Percentiles rank a stretch among this genome's conserved stretches.
phyloP scores from a whole-genome alignment of 352 stramenopile species.

The Lagenidium sp. region DNA sequence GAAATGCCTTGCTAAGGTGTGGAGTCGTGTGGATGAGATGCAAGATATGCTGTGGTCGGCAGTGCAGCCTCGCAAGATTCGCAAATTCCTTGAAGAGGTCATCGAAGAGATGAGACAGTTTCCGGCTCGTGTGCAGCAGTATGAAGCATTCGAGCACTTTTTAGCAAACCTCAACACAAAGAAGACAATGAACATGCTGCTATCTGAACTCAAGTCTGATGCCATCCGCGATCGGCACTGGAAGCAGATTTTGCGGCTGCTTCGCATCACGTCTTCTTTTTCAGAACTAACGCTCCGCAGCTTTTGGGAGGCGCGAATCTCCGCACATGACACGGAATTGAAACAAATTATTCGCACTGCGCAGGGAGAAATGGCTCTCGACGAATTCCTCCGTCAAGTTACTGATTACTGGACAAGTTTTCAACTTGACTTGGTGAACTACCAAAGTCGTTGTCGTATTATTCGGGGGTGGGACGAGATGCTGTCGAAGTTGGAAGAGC shows the following conservation, averaged over 20 bases:
- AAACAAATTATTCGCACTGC: slow-evolving; percentile 95
- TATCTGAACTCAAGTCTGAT: slow-evolving; percentile 98
- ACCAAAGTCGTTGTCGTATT: slow-evolving; percentile 93
- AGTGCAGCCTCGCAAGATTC: slow-evolving; percentile 92
- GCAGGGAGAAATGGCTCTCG: slow-evolving; percentile 99
- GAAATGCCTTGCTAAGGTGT: slow-evolving; percentile 90
- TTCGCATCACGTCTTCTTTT: slow-evolving; percentile 91
- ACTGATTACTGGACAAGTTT: slow-evolving; percentile 88
- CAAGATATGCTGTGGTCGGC: slow-evolving; percentile 94
- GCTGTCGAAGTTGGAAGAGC: slow-evolving; percentile 99
- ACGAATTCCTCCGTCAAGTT: slow-evolving; percentile 97
- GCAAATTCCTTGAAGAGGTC: slow-evolving; percentile 95
- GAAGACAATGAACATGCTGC: slow-evolving; percentile 89
- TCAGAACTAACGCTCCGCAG: slow-evolving; percentile 94
- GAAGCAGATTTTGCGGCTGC: slow-evolving; percentile 94
- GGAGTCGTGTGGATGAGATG: slow-evolving; percentile 82
- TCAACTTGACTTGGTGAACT: slow-evolving; percentile 89
- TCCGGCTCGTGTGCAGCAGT: slow-evolving; percentile 95
- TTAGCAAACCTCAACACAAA: slow-evolving; percentile 91
- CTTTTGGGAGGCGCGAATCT: slow-evolving; percentile 96
- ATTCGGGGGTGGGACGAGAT: slow-evolving; percentile 99
- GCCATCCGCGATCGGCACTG: slow-evolving; percentile 98
- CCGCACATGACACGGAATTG: slow-evolving; percentile 92
- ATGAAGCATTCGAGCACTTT: slow-evolving; percentile 96
- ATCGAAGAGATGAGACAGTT: slow-evolving; percentile 94